Percentiles rank a stretch among this genome's conserved stretches.
These are phyloP conservation scores for Cryptococcus wingfieldii DNA, from an alignment of 1,284 basidiomycete species.

Conservation along the genomic window DNA sequence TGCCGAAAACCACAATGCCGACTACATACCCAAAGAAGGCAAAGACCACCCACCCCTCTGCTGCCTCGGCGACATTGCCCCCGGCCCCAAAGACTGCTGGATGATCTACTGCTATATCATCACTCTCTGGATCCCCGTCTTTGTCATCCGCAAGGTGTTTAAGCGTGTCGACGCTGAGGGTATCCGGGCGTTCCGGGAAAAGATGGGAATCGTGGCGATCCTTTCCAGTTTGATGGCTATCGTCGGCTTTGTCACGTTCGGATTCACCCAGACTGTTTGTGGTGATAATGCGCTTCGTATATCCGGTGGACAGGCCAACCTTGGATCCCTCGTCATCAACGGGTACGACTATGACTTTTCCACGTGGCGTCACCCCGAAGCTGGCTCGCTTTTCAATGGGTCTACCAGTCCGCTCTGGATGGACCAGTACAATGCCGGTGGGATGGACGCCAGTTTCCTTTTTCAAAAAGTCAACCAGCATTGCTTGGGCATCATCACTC, in stretches of 20 bases:
- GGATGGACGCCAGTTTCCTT: conserved; percentile 85
- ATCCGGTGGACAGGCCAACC: conserved; percentile 71
- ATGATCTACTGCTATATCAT: conserved; percentile 91
- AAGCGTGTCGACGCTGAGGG: conserved; percentile 88
- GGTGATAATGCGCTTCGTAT: conserved; percentile 76
- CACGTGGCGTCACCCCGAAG: conserved; percentile 73
- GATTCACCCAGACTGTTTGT: conserved; percentile 95
- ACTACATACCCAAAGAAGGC: conserved; percentile 60
- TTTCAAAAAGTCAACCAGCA: conserved; percentile 87
- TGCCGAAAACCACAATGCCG: conserved; percentile 78
- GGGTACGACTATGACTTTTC: conserved; percentile 90
- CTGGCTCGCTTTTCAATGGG: conserved; percentile 64
- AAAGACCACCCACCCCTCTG: conserved; percentile 58
- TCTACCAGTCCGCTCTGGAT: conserved; percentile 74
- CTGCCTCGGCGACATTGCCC: conserved; percentile 68
- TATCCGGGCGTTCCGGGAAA: conserved; percentile 92
- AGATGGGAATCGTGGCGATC: conserved; percentile 86
- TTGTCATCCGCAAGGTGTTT: conserved; percentile 56
- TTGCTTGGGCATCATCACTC: conserved; percentile 72
- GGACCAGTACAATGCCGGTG: conserved; percentile 69
- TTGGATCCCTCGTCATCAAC: conserved; percentile 82
- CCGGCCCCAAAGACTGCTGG: conserved; percentile 90
- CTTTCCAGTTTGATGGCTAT: conserved; percentile 78
- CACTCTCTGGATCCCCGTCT: conserved; percentile 76
- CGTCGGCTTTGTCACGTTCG: conserved; percentile 98